Percentiles rank a stretch among this genome's conserved stretches.
Evolutionary conservation across 495 filamentous ascomycete species (phyloP).

Genomic region (Extremus antarcticus): DNA sequence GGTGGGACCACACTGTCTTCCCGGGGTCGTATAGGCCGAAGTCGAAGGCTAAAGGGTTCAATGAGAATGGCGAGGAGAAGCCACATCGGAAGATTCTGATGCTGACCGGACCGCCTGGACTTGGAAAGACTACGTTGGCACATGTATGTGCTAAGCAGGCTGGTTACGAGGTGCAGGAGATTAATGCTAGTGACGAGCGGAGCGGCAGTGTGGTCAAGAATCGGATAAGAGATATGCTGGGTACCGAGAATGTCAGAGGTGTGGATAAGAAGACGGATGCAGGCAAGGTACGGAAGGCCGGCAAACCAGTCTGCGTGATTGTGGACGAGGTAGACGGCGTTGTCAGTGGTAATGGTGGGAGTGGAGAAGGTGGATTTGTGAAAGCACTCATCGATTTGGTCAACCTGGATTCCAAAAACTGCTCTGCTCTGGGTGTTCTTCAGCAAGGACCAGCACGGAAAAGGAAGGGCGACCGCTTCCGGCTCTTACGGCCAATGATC

Average conservation of each 20-base stretch:
- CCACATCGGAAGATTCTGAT: constrained; percentile 77
- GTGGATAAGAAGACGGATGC: constrained; percentile 55
- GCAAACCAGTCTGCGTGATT: constrained; percentile 80
- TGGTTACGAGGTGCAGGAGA: constrained; percentile 87
- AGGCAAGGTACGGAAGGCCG: constrained; percentile 58
- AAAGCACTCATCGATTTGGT: constrained; percentile 89
- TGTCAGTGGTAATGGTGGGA: constrained; percentile 62
- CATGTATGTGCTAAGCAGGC: constrained; percentile 93
- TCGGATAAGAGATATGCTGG: constrained; percentile 74
- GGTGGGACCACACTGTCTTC: constrained; percentile 88
- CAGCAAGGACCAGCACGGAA: constrained; percentile 36
- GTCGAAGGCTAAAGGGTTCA: constrained; percentile 31
- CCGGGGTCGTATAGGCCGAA: constrained; percentile 54
- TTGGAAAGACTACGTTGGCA: constrained; percentile 92
- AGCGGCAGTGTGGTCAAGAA: constrained; percentile 74
- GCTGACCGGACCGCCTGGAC: constrained; percentile 78
- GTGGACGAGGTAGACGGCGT: constrained; percentile 97
- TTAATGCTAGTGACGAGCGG: constrained; percentile 75
- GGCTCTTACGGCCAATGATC: constrained; percentile 75
- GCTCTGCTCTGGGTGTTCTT: constrained; percentile 21
- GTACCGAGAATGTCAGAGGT: constrained; percentile 83
- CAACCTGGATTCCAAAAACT: constrained; percentile 72
- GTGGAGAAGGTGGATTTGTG: constrained; percentile 79
- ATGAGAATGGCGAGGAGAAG: constrained; percentile 50
- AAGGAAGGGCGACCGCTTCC: constrained; percentile 67